Base-by-base conservation (phyloP, 345 rosid species). In the Citrus hindsii region DNA sequence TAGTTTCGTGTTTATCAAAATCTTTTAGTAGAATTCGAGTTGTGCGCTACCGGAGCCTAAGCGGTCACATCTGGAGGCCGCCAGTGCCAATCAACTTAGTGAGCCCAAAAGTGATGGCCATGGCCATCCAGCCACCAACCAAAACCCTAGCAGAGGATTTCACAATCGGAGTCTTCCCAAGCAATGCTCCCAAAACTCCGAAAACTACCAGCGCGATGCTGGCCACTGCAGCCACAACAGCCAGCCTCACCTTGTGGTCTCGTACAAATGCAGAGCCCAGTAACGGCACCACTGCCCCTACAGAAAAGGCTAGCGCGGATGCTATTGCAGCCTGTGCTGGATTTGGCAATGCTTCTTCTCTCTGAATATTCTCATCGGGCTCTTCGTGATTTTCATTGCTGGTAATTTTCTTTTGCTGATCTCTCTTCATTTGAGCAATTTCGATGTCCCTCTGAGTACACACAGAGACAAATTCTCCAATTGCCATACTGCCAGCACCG, bases 401-500 rank as follows among this genome's bases (percentile, higher is more conserved):
- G 7, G n/a, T 1, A 18, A 53, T 53, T 16, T 6, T 46, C 51
- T 42, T 42, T 42, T 28, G 8, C 67, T 59, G 37, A 7, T 82
- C 86, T 78, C 96, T 87, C 66, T 89, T 81, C 56, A 83, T 82
- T 69, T 92, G 94, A 10, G 97, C 87, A 40, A 82, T 12, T 79
- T 92, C 92, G 22, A 87, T 84, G 80, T 93, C 97, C 13, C 83
- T 84, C 51, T 93, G 97, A 4, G 97, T 84, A 81, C 87, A 90
- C 25, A 92, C 98, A 4, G 98, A 93, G 27, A 93, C 97, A 33
- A 89, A 88, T 86, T 93, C 97, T 64, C 98, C 98, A 2, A 89
- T 90, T 21, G 93, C 98, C 98, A 93, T 93, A 82, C 97, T 89
- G 38, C 92, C 88, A 7, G 97, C 97, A 12, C 95, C 97, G 0